These are phyloP conservation scores for Ilyonectria destructans DNA, from an alignment of 2,329 filamentous ascomycete genomes.

Conservation along the genomic window DNA sequence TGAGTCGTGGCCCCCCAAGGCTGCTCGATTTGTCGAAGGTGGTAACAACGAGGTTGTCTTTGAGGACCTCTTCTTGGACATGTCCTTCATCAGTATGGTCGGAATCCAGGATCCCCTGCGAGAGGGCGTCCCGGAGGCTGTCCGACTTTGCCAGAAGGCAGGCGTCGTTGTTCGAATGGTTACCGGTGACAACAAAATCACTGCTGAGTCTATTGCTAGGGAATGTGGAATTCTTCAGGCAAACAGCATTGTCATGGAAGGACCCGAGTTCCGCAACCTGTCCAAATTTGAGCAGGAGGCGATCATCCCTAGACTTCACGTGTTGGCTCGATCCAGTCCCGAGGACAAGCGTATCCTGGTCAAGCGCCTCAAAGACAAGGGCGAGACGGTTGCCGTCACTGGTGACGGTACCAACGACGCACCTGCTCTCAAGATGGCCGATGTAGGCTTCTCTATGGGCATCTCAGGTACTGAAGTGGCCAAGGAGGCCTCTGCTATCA, in stretches of 20 bases:
- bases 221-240: conserved; percentile 83
- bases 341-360: conserved; percentile 85
- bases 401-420: conserved; percentile 90
- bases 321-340: conserved; percentile 82
- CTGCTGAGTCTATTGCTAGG: conserved; percentile 83
- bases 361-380: conserved; percentile 78
- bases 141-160: conserved; percentile 80
- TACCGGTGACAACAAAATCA: conserved; percentile 86
- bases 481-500: conserved; percentile 88
- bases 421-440: conserved; percentile 84
- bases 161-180: conserved; percentile 90
- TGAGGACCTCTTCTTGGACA: conserved; percentile 77
- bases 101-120: conserved; percentile 88
- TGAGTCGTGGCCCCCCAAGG: conserved; percentile 84
- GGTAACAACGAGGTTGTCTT: conserved; percentile 76
- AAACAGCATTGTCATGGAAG: conserved; percentile 82
- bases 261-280: conserved; percentile 83
- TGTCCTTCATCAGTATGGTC: conserved; percentile 80
- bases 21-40: conserved; percentile 68
- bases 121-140: conserved; percentile 81
- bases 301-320: conserved; percentile 79
- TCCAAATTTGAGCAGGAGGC: conserved; percentile 76
- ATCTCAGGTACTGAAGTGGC: conserved; percentile 88
- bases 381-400: conserved; percentile 86
- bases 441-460: conserved; percentile 90